Evolutionary conservation across 176 grass and related monocot species (phyloP), one percentile per base, ranked within the genome.

Genomic region (Thinopyrum elongatum): DNA sequence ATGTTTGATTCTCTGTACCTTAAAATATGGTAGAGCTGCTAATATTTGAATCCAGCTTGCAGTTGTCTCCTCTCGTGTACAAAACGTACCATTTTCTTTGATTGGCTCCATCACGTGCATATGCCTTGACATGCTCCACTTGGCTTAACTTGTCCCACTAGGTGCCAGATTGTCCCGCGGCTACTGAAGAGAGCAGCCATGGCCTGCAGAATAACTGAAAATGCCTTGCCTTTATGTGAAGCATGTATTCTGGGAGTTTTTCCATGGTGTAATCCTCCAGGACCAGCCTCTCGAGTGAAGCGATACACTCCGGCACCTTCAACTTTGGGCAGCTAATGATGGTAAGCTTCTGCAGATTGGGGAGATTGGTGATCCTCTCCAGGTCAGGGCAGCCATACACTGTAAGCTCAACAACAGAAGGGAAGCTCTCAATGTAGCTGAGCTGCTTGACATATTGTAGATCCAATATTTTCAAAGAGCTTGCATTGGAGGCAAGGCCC

Each of bases 401-500:
- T 22, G 0, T 7, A 58, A 58, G 53, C 53, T 58, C 53, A 58
- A 58, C 53, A 58, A 58, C 19, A 58, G 0, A 22, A 58, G 17
- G 7, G 8, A 22, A 58, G 0, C 7, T 58, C 53, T 58, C 53
- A 58, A 58, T 19, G 16, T 1, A 9, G 60, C 1, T 63, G 25
- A 86, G 74, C 7, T 27, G 3, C 7, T 79, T 11, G 10, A 55
- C 49, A 0, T 15, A 0, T 0, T 12, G 0, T 14, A 49, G 12
- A 0, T 0, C 0, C n/a, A 85, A 58, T 0, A 7, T 28, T 29
- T 38, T 71, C 58, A 86, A 12, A 22, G 33, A 11, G 27, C 51
- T 73, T 14, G 74, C 74, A 77, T 78, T 42, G 36, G 7, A 69
- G 26, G 60, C 36, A 29, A 87, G 66, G 0, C 85, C 66, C 3